A percentile compares a stretch with the other conserved stretches of the same genome.
Conservation (phyloP, 768 basidiomycete genomes). For the Leccinum subgranulosum region DNA sequence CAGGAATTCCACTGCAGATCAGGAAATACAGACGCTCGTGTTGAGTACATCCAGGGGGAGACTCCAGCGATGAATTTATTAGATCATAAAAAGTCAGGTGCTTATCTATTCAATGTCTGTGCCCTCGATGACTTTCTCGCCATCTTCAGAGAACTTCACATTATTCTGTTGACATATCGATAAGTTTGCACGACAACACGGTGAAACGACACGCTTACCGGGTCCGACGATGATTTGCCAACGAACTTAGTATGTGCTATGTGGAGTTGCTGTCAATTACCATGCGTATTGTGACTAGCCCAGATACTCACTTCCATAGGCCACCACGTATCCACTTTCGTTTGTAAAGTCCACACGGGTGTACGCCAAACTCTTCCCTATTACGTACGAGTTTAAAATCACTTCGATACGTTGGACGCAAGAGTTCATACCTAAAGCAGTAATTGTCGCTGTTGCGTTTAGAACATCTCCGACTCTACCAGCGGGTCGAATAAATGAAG, state of each 20-base stretch:
- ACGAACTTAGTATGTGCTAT: constrained; percentile 85
- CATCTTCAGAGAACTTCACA: constrained; percentile 76
- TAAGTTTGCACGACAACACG: neutral
- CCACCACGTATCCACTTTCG: constrained; percentile 63
- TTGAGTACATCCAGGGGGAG: neutral
- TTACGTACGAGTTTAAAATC: neutral
- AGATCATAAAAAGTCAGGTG: neutral
- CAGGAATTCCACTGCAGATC: neutral
- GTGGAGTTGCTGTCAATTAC: constrained; percentile 1
- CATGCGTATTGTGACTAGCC: too few species aligned
- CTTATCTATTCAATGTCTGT: constrained; percentile 12
- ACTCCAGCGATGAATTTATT: neutral
- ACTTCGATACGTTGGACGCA: neutral
- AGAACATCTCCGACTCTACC: constrained; percentile 70
- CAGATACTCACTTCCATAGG: constrained; percentile 67
- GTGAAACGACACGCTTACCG: constrained; percentile 27
- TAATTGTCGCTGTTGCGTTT: constrained; percentile 60
- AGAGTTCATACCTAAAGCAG: constrained; percentile 55
- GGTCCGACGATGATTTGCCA: constrained; percentile 56
- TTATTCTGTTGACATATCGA: constrained; percentile 47
- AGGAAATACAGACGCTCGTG: neutral
- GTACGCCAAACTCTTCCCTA: constrained; percentile 78
- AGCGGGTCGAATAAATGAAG: constrained; percentile 75
- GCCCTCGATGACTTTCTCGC: constrained; percentile 66
- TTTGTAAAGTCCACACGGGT: constrained; percentile 76